These are phyloP conservation scores for Erodium maritimum DNA, from an alignment of 345 rosid genomes.

Conservation along the genomic window DNA sequence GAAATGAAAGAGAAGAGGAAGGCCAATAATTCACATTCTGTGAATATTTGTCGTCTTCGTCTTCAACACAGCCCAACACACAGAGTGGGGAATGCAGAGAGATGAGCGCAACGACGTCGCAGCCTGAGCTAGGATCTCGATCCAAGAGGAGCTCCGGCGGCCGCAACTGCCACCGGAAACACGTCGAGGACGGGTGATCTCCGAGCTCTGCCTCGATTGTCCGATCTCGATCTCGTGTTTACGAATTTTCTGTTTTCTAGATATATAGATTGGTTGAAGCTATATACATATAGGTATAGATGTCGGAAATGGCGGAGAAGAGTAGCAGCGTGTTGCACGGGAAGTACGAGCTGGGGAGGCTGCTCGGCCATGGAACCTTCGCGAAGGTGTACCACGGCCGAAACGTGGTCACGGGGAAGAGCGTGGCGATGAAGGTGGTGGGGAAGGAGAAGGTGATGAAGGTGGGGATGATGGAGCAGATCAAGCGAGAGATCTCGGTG, in stretches of 20 bases:
- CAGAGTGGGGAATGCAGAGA: constrained; percentile 61
- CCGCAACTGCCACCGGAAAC: constrained; percentile 86
- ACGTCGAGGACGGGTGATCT: constrained; percentile 98
- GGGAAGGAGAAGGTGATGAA: constrained; percentile 85
- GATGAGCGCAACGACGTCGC: constrained; percentile 35
- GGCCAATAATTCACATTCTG: neutral
- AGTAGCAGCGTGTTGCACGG: constrained; percentile 41
- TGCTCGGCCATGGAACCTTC: constrained; percentile 78
- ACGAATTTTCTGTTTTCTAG: neutral
- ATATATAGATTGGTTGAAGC: neutral
- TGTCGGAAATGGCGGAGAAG: constrained; percentile 16
- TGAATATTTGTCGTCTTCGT: neutral
- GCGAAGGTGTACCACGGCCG: constrained; percentile 80
- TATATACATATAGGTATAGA: neutral
- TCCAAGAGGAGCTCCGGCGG: constrained; percentile 53
- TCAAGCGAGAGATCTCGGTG: constrained; percentile 84
- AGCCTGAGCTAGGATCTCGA: constrained; percentile 40
- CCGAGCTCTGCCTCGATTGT: neutral
- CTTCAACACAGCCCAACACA: no score
- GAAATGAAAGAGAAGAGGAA: neutral
- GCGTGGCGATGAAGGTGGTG: constrained; percentile 84
- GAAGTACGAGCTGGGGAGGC: constrained; percentile 76
- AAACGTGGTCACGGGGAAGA: constrained; percentile 42
- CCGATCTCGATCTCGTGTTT: neutral
- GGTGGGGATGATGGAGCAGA: constrained; percentile 87